Conservation (phyloP, 257 asterid genomes). For the Solanum arcanum region DNA sequence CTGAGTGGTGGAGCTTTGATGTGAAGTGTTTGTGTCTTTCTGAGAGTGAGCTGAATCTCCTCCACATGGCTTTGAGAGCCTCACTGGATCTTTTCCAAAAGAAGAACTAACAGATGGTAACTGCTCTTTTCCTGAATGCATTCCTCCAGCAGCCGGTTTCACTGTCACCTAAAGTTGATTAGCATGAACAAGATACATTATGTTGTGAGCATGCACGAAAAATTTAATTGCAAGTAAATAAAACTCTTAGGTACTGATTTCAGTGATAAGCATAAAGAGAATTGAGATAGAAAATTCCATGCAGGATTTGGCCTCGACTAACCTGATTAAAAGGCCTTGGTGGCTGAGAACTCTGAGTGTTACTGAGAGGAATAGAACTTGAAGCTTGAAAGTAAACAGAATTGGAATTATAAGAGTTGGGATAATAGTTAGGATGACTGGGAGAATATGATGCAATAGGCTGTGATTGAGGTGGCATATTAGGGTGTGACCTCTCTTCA, state of each 20-base stretch:
- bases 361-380: slow-evolving; percentile 44
- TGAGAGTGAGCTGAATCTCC: slow-evolving; percentile 21
- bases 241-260: not conserved
- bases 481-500: slow-evolving; percentile 55
- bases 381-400: slow-evolving; percentile 29
- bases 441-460: slow-evolving; percentile 52
- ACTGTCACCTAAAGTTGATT: slow-evolving; percentile 49
- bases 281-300: not conserved
- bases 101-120: slow-evolving; percentile 27
- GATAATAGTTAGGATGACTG: slow-evolving; percentile 36
- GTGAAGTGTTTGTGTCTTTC: slow-evolving; percentile 27
- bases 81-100: slow-evolving; percentile 30
- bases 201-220: not conserved
- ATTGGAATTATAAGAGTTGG: slow-evolving; percentile 42
- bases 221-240: not conserved
- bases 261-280: not conserved
- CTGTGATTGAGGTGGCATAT: slow-evolving; percentile 54
- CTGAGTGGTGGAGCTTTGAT: slow-evolving; percentile 21
- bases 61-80: slow-evolving; percentile 20
- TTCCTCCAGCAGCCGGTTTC: slow-evolving; percentile 41
- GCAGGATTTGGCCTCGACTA: not conserved
- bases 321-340: slow-evolving; percentile 65
- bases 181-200: not conserved
- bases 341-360: slow-evolving; percentile 49
- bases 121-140: slow-evolving; percentile 42